Base-by-base conservation (phyloP, 2,329 filamentous ascomycete species). In the Aspergillus udagawae region DNA sequence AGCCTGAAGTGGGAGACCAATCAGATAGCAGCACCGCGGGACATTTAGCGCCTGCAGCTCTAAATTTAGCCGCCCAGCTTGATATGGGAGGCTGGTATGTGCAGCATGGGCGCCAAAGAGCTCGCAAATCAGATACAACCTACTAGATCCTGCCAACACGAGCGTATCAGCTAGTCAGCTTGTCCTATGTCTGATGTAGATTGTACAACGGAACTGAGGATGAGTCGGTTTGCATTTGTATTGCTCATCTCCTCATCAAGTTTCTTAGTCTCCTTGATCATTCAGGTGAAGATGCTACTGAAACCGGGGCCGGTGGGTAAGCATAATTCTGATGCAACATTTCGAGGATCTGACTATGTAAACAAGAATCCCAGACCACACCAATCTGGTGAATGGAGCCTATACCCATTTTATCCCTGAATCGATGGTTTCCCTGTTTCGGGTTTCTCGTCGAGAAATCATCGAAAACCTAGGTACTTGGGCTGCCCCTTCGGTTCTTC, bases 31-130 rank as follows among this genome's bases (percentile, higher is more conserved):
- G 42, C 41, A 56, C 45, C 49, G 54, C 61, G 53, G 51, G 53
- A 52, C 56, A 54, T 57, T 56, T 54, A 63, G 57, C 60, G 55
- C 60, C 57, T 61, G 62, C 60, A 65, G 67, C 69, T 70, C 71
- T 74, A 74, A 72, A 68, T 74, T 73, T 74, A 74, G 72, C 70
- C 69, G 67, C 67, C 64, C 63, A 62, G 62, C 57, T 58, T 51
- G 53, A 44, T 58, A 52, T 56, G 63, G 61, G 62, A 61, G 62
- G 57, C 58, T 64, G 60, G 61, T 64, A 59, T 62, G 61, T 67
- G 61, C 61, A 66, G 67, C 63, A 61, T 60, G 61, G 69, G 71
- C 71, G 71, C 66, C 69, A 73, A 73, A 68, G 44, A 57, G 56
- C 64, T 64, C 61, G 63, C 58, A 65, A 65, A 62, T 71, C 63